phyloP scores from a whole-genome alignment of 495 filamentous ascomycete species.

The Penicillium simplicissimum region DNA sequence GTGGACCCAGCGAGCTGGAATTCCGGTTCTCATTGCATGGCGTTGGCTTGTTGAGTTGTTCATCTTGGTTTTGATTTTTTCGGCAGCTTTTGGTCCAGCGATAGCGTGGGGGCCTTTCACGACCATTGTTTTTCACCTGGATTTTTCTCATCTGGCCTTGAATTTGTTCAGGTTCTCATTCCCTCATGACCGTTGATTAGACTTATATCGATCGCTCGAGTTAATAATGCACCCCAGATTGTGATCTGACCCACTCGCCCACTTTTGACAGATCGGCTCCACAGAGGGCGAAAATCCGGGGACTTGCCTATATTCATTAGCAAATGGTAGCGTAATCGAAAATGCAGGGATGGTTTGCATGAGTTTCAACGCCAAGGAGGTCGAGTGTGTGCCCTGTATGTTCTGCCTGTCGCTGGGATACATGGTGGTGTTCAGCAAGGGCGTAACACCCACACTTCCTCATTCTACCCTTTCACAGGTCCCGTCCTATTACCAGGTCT shows the following conservation, averaged over 20 bases:
- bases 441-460: neutral
- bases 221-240: constrained; percentile 20
- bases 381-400: neutral
- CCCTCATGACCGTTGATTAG: constrained; percentile 19
- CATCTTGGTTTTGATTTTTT: neutral
- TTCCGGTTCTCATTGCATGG: constrained; percentile 22
- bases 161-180: neutral
- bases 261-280: constrained; percentile 23
- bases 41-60: constrained; percentile 11
- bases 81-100: neutral
- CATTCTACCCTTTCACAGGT: neutral
- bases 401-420: neutral
- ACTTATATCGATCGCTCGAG: constrained; percentile 24
- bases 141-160: neutral
- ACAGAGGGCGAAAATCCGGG: neutral
- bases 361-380: neutral
- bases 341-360: neutral
- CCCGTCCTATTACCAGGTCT: no score
- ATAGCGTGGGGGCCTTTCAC: constrained; percentile 12
- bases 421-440: neutral
- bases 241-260: constrained; percentile 22
- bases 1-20: neutral
- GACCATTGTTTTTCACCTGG: neutral
- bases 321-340: neutral
- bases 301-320: neutral